These are phyloP conservation scores for Jaenimonas drosophilae DNA, from an alignment of 208 protist species.

Conservation along the genomic window DNA sequence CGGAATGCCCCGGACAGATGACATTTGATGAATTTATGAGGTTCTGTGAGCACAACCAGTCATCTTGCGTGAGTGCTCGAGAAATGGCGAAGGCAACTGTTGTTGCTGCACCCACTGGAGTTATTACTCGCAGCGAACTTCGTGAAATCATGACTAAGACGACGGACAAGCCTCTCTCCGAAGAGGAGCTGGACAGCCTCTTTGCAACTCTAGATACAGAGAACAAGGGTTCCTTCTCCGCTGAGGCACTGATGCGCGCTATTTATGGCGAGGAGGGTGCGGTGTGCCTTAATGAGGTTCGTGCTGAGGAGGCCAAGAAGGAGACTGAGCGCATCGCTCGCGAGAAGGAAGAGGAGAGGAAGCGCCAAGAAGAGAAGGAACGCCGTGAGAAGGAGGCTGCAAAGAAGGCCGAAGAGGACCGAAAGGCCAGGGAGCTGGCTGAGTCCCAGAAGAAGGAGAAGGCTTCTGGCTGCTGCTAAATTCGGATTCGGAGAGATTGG, in stretches of 20 bases:
- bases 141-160: conserved; percentile 40
- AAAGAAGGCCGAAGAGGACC: conserved; percentile 10
- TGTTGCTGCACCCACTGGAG: conserved; percentile 49
- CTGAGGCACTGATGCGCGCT: conserved; percentile 60
- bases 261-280: conserved; percentile 63
- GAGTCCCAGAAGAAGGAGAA: conserved; percentile 25
- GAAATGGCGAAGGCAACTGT: conserved; percentile 63
- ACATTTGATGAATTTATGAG: conserved; percentile 56
- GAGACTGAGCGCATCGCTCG: conserved; percentile 7
- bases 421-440: conserved; percentile 4
- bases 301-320: too few species aligned
- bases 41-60: conserved; percentile 55
- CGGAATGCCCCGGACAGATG: conserved; percentile 56
- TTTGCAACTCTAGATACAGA: conserved; percentile 60
- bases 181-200: conserved; percentile 72
- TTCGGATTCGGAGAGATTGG: too few species aligned
- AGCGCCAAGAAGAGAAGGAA: conserved; percentile 10
- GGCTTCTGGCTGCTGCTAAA: conserved; percentile 37
- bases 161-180: conserved; percentile 29
- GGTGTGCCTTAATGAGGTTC: conserved; percentile 27
- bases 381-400: conserved; percentile 1
- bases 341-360: conserved; percentile 11
- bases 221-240: conserved; percentile 59
- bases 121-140: conserved; percentile 68
- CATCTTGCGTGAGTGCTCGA: conserved; percentile 25